A percentile compares a stretch with the other conserved stretches of the same genome.
Evolutionary conservation across 2,329 filamentous ascomycete genomes (phyloP).

Genomic region (Nigrograna mackinnonii): DNA sequence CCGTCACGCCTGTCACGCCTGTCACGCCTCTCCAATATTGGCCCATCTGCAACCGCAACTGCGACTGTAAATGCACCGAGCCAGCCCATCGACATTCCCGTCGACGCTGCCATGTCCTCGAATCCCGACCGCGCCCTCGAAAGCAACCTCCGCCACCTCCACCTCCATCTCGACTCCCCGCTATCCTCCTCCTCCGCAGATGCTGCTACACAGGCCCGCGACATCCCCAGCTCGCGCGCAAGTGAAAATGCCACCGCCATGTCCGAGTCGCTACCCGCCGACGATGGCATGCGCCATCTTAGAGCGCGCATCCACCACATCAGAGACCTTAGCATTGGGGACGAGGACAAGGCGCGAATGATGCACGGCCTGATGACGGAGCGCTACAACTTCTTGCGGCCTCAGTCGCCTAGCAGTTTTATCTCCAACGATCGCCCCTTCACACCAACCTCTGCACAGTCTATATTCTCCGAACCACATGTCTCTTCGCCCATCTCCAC

Average conservation of each 20-base stretch:
- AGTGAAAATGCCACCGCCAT: conserved; percentile 28
- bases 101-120: conserved; percentile 32
- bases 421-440: conserved; percentile 41
- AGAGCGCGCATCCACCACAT: conserved; percentile 53
- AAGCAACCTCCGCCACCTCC: conserved; percentile 27
- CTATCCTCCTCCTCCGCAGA: conserved; percentile 23
- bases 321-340: conserved; percentile 45
- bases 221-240: conserved; percentile 4
- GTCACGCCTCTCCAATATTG: too few species aligned
- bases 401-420: conserved; percentile 42
- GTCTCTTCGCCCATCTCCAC: conserved; percentile 36
- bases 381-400: conserved; percentile 45
- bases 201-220: conserved; percentile 12
- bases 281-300: conserved; percentile 55
- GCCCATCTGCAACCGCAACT: too few species aligned
- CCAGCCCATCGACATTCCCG: conserved; percentile 23
- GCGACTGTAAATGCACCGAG: conserved; percentile 19
- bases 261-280: conserved; percentile 48
- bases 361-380: conserved; percentile 56
- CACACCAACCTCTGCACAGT: conserved; percentile 40
- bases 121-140: conserved; percentile 32
- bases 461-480: conserved; percentile 36
- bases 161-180: conserved; percentile 24
- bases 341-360: conserved; percentile 52
- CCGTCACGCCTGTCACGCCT: too few species aligned